Base-by-base conservation (phyloP, 495 filamentous ascomycete species). In the Penicillium arizonense region DNA sequence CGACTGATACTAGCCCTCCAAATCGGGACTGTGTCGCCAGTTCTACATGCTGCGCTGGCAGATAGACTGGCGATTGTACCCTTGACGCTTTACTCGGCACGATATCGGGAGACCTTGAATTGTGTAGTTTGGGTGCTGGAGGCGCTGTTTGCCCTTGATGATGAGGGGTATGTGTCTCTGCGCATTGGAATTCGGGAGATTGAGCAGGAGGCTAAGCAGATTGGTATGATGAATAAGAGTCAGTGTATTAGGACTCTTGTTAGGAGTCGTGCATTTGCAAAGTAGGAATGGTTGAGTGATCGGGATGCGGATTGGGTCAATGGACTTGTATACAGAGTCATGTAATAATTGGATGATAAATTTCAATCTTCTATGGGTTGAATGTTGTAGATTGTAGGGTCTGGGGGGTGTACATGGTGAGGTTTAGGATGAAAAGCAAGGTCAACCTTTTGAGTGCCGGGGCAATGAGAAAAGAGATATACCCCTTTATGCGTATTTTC, bases 71-170 rank as follows among this genome's bases (percentile, higher is more conserved):
- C 50, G 4, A 35, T 49, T 16, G 33, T 66, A 5, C 57, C 65
- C 5, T 30, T 61, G 5, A 35, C 40, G 24, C 24, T 42, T 20
- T 55, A 55, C 45, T 65, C 65, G 47, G 47, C 34, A 10, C 59
- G 60, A 12, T 66, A 60, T 20, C 43, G 49, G 0, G 63, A 64
- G 36, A 16, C 43, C 0, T 37, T 69, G 3, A 64, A 33, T 13
- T 62, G 60, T 42, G 58, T 58, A 3, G 53, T 64, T 3, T 69
- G 65, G 65, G 16, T 64, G 1, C 63, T 62, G 38, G 63, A 64
- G 60, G 65, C 58, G 6, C 47, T 66, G 11, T 61, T 54, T 45
- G 58, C 52, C 11, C 30, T 69, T 18, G 63, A 66, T 46, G 60
- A 64, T 20, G 60, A 66, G 38, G 62, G 63, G 2, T 69, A 61